Evolutionary conservation across 2,329 filamentous ascomycete species (phyloP), one percentile per base, ranked within the genome.

Genomic region (Aspergillus neoniger): DNA sequence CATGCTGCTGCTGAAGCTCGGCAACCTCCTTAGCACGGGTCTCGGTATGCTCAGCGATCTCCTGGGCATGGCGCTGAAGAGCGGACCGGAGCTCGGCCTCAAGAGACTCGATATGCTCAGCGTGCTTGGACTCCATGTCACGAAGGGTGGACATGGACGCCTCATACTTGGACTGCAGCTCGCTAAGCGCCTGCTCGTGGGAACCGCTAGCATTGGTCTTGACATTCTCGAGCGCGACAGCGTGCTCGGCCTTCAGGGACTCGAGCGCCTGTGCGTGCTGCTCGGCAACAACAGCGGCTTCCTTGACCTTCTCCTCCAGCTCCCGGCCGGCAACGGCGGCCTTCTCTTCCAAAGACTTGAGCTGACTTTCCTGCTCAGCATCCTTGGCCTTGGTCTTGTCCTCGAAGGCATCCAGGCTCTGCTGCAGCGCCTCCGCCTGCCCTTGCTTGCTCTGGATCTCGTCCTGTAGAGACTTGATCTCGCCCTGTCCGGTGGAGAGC

Each of bases 311-410:
- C 32, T 77, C 69, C 44, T 77, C 70, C 7, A 79, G 69, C 14
- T 72, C 71, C 47, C 69, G 70, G 21, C 71, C 68, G 19, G 74
- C 69, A 14, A 73, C 69, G 5, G 70, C 68, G 10, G 73, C 72
- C 63, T 76, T 73, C 17, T 76, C 73, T 50, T 71, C 70, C 19
- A 76, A 63, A 44, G 71, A 70, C 58, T 73, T 72, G 43, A 76
- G 57, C 30, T 72, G 68, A 38, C 61, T 69, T 7, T 75, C 72
- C 51, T 77, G 69, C 48, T 76, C 68, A 17, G 68, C 69, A 32
- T 77, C 73, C 62, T 75, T 78, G n/a, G 69, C 67, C 62, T 77
- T 74, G 15, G 67, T 65, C 63, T 77, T 71, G n/a, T 68, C 66
- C 58, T 79, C 76, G 7, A 77, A 67, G 5, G 73, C 67, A 52